Base-by-base conservation (phyloP, 768 basidiomycete genomes). In the Podaxis sp. region DNA sequence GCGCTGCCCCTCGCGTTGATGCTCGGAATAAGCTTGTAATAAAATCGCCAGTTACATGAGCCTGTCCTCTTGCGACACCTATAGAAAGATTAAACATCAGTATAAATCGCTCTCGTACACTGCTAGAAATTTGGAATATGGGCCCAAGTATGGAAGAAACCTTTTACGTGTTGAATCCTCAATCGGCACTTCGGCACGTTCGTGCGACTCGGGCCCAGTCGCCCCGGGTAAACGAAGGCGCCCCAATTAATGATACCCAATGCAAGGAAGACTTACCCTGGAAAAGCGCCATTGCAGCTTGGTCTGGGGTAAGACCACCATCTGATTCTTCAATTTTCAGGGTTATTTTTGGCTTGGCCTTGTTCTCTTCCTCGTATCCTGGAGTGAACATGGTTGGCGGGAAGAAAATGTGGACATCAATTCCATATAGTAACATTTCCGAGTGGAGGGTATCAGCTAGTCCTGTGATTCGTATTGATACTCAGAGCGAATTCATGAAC, bases 401-500 rank as follows among this genome's bases (percentile, higher is more conserved):
- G 75, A 93, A 88, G 76, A 87, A 93, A 49, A 92, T 84, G 66
- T 95, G 93, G 5, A 93, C 84, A 56, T 81, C 78, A 70, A 93
- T 90, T 55, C 82, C 84, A 71, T 96, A 94, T 6, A 95, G 78
- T 65, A 87, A 76, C 54, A 93, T 77, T 70, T 96, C 95, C 26
- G 86, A 89, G 7, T 89, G 87, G 13, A 97, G 80, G 0, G 88
- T 82, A 63, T 97, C 95, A 13, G 91, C 92, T 0, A 97, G 84
- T 13, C 90, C 93, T 95, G 69, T 3, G 60, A 44, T 57, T 52
- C 50, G 17, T 54, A 37, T 30, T 26, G 5, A 52, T 54, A 57
- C 28, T 15, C 8, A 55, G 44, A 7, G 46, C 17, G 4, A 6
- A 12, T 36, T 11, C 30, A 30, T 33, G 26, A 44, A 54, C 48